Base-by-base conservation (phyloP, 352 stramenopile species). In the Phytophthora pistaciae region DNA sequence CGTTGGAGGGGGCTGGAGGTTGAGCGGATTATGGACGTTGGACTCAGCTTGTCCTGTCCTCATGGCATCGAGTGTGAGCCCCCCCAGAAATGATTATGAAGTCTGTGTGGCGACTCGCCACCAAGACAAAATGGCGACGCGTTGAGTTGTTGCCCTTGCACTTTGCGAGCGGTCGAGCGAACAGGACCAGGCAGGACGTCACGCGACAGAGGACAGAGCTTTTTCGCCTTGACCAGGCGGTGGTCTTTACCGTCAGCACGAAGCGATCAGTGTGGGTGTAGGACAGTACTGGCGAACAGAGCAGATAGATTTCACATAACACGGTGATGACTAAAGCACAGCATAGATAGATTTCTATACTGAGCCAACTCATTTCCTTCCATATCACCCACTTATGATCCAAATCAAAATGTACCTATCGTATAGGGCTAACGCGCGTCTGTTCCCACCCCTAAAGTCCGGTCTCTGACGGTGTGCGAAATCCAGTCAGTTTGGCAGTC, bases 401-500 rank as follows among this genome's bases (percentile, higher is more conserved):
- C 25, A n/a, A 7, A n/a, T 21, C 29, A 50, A 18, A 40, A 50
- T 5, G 20, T 50, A 29, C 11, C 14, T 33, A 48, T 33, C 60
- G 13, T 53, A 44, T 44, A 4, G n/a, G 38, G 38, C 13, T 44
- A 44, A 44, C 29, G 29, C 29, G 7, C 29, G 29, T n/a, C 14
- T 44, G 38, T 59, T 52, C 40, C 58, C 38, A 64, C 68, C 68
- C 67, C 67, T 74, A 62, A 3, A 31, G 23, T 48, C 38, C 33
- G 53, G 49, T 66, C 56, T 70, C 27, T 64, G 49, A 11, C 55
- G 13, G 29, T 60, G 64, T 55, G 11, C 49, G 54, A 79, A 76
- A 79, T 79, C 72, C 72, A 79, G 72, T 79, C 72, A 79, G 72
- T 74, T 68, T 48, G 31, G 48, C 14, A 50, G 31, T 53, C 25